phyloP scores from a whole-genome alignment of 768 basidiomycete genomes.

The Mycena capillaripes region DNA sequence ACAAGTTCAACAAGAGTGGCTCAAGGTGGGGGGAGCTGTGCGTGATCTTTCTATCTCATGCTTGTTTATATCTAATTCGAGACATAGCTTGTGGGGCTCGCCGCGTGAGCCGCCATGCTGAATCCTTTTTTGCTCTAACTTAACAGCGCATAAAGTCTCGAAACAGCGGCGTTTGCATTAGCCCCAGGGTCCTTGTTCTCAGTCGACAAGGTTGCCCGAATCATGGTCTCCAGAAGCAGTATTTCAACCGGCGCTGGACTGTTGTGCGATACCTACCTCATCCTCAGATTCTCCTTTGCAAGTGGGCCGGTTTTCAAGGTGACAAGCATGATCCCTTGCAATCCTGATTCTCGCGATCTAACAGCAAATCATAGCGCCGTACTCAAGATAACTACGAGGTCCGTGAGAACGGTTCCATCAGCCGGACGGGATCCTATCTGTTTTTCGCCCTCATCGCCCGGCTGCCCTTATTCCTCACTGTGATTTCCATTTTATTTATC shows the following conservation, averaged over 20 bases:
- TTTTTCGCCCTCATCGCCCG: constrained; percentile 3
- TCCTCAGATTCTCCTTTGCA: background rate
- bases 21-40: constrained; percentile 4
- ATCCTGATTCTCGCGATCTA: background rate
- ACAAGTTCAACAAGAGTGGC: constrained; percentile 10
- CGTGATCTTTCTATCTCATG: background rate
- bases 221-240: constrained; percentile 5
- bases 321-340: background rate
- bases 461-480: background rate
- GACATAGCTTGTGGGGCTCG: constrained; percentile 3
- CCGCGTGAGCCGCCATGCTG: background rate
- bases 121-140: background rate
- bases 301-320: constrained; percentile 9
- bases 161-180: constrained; percentile 6
- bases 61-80: background rate
- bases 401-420: background rate
- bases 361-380: background rate
- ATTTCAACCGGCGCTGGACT: constrained; percentile 8
- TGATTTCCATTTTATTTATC: background rate
- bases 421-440: background rate
- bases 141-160: background rate
- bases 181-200: constrained; percentile 5
- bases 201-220: constrained; percentile 5
- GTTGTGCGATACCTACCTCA: background rate
- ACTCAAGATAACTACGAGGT: constrained; percentile 8